Evolutionary conservation across 768 basidiomycete genomes (phyloP).

Genomic region (Dioszegia crocea): DNA sequence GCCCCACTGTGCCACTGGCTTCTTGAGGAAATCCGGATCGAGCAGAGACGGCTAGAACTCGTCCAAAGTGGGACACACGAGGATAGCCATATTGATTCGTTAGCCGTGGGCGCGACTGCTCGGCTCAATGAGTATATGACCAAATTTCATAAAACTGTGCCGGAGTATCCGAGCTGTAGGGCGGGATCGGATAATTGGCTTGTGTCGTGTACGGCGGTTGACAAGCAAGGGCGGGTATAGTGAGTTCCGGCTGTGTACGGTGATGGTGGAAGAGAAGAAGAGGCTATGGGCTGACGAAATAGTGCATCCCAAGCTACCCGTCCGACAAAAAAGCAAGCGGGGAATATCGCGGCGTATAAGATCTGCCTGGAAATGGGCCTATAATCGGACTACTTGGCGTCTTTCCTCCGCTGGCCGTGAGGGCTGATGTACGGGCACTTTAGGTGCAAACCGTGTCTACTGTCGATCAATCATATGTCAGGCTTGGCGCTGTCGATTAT

Average conservation of each 20-base stretch:
- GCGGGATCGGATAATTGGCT: slow-evolving; percentile 19
- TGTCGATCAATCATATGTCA: no score
- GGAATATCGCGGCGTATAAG: slow-evolving; percentile 33
- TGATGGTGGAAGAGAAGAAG: not conserved
- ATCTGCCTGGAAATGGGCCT: slow-evolving; percentile 20
- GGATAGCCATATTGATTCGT: slow-evolving; percentile 18
- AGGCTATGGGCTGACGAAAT: slow-evolving; percentile 1
- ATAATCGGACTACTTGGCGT: no score
- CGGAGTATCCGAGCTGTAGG: slow-evolving; percentile 11
- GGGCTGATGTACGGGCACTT: no score
- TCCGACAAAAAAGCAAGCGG: slow-evolving; percentile 24
- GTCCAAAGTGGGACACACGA: not conserved
- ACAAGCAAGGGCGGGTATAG: slow-evolving; percentile 18
- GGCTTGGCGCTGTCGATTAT: no score
- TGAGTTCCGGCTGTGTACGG: no score
- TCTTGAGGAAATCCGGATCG: slow-evolving; percentile 13
- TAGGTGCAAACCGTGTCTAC: no score
- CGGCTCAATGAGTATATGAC: slow-evolving; percentile 24
- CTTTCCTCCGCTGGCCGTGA: no score
- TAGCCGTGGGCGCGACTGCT: slow-evolving; percentile 25
- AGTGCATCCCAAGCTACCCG: slow-evolving; percentile 28
- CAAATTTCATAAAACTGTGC: slow-evolving; percentile 19
- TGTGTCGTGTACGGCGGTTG: slow-evolving; percentile 14
- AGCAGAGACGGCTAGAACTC: slow-evolving; percentile 6
- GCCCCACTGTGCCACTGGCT: slow-evolving; percentile 23